Conservation (phyloP, 2,329 filamentous ascomycete genomes). For the Colletotrichum godetiae region DNA sequence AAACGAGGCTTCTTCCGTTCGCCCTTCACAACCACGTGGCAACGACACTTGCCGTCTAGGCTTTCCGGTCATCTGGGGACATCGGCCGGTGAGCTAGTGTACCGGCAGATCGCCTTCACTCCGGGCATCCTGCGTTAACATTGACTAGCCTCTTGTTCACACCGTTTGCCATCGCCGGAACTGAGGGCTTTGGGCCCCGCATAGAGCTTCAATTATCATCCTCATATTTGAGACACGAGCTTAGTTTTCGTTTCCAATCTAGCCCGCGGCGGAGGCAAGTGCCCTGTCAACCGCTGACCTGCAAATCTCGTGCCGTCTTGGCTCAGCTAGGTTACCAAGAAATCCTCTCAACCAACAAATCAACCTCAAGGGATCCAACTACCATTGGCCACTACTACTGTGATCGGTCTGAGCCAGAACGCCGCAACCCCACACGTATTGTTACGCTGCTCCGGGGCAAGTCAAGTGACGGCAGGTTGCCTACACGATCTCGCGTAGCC, state of each 20-base stretch:
- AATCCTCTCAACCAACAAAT: slow-evolving; percentile 22
- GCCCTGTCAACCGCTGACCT: background rate
- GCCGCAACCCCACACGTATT: background rate
- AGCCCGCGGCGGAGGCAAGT: background rate
- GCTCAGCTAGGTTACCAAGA: background rate
- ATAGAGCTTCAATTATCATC: background rate
- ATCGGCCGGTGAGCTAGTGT: background rate
- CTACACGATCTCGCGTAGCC: background rate
- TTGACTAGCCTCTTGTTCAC: background rate
- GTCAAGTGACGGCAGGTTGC: slow-evolving; percentile 20
- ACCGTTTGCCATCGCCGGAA: background rate
- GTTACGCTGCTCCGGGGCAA: background rate
- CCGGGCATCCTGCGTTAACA: background rate
- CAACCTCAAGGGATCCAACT: background rate
- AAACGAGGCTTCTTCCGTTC: slow-evolving; percentile 12
- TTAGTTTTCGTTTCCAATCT: background rate
- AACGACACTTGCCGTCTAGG: background rate
- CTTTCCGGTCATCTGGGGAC: background rate
- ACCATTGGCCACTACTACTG: background rate
- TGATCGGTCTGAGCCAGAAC: background rate
- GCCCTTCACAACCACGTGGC: slow-evolving; percentile 29
- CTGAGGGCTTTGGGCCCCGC: background rate
- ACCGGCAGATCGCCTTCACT: background rate
- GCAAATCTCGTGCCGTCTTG: slow-evolving; percentile 6
- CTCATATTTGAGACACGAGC: background rate